Evolutionary conservation across 805 yeast species (phyloP), one percentile per base, ranked within the genome.

Genomic region (Lipomyces anomalus): DNA sequence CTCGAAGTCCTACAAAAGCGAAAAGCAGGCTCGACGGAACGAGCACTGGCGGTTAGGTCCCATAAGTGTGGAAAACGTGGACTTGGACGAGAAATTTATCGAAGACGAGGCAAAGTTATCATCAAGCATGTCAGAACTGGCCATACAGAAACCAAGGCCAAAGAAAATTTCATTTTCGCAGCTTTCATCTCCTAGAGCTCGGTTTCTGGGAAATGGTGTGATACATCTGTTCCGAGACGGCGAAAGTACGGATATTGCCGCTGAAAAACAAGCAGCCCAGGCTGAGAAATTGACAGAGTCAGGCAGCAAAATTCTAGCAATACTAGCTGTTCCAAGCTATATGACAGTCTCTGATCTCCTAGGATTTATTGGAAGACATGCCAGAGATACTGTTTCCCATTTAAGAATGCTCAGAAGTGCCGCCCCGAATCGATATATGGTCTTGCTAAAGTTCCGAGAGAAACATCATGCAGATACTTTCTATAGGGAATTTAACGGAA

Each of bases 291-390:
- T 4, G 57, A 60, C 58, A 6, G 56, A 56, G 26, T 48, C 58
- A 6, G 59, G 54, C 6, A 34, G 42, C 17, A 46, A 87, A 1
- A 82, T 83, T 66, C 76, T 85, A 3, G 79, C 90, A 1, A 83
- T 87, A 17, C 63, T 87, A n/a, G 88, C 94, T 0, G 80, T 88
- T 0, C 97, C 97, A 0, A 79, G 84, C 7, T 89, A 88, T 61
- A 82, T 88, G 63, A 80, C 95, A 0, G 84, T 90, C 0, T 82
- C 87, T 21, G 96, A 88, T 57, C 61, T 89, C 21, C 62, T 88
- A 3, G 94, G 90, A 4, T 88, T 82, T 60, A 75, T 89, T 7
- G 94, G 94, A 21, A 80, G 80, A 38, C 66, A 70, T 1, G 71
- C 74, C 23, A 64, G 76, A 51, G 70, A 71, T 7, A 62, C 68